Conservation (phyloP, 1,139 yeast species). For the Pichia sorboxylosa region DNA sequence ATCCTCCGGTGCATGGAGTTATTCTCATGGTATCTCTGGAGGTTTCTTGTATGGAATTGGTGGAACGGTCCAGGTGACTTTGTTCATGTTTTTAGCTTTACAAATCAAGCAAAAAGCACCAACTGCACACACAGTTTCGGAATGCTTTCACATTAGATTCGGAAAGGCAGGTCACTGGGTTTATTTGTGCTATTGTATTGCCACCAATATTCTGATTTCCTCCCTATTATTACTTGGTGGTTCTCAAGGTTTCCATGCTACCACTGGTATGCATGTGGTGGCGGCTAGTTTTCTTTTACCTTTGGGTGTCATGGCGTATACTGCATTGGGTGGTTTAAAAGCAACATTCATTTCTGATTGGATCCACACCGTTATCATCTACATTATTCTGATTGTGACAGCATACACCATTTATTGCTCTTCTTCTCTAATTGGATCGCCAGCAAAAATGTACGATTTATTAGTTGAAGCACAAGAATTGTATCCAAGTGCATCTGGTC, state of each 20-base stretch:
- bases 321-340: conserved; percentile 33
- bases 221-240: conserved; percentile 29
- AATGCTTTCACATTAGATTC: conserved; percentile 36
- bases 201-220: conserved; percentile 18
- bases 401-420: conserved; percentile 32
- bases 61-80: conserved; percentile 40
- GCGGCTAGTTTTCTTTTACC: conserved; percentile 32
- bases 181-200: conserved; percentile 16
- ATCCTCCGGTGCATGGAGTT: conserved; percentile 17
- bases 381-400: conserved; percentile 22
- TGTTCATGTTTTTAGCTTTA: conserved; percentile 40
- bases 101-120: conserved; percentile 45
- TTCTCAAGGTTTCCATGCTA: conserved; percentile 27
- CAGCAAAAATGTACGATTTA: conserved; percentile 34
- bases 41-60: conserved; percentile 43
- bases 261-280: conserved; percentile 30
- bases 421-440: conserved; percentile 34
- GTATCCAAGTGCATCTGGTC: conserved; percentile 32
- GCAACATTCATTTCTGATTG: conserved; percentile 29
- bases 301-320: conserved; percentile 31
- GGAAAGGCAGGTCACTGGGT: conserved; percentile 27
- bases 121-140: conserved; percentile 42
- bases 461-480: conserved; percentile 23
- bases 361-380: conserved; percentile 21
- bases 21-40: conserved; percentile 28